Evolutionary conservation across 192 early-diverging fungal species (phyloP).

Genomic region (Coemansia sp.): DNA sequence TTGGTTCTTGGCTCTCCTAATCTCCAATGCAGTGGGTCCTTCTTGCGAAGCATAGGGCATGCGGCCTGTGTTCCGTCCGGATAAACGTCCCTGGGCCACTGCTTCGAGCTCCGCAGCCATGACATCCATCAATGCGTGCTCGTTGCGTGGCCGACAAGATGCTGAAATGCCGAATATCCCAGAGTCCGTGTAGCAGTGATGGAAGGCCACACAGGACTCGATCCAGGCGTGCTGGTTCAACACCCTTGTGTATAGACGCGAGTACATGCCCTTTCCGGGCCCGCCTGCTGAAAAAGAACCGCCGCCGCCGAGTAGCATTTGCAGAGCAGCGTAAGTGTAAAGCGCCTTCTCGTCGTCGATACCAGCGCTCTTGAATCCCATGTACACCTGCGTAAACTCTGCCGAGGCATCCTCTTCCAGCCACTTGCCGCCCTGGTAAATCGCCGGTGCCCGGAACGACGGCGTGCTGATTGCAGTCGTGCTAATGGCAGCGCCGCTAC

Average conservation of each 20-base stretch:
- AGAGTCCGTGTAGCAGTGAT: constrained; percentile 86
- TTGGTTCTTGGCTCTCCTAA: constrained; percentile 92
- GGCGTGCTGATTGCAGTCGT: constrained; percentile 33
- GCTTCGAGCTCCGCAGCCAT: constrained; percentile 78
- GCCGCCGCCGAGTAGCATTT: constrained; percentile 91
- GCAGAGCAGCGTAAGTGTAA: constrained; percentile 86
- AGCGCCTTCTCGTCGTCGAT: constrained; percentile 74
- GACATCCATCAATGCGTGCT: constrained; percentile 72
- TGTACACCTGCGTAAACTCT: constrained; percentile 81
- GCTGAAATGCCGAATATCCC: constrained; percentile 92
- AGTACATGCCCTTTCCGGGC: constrained; percentile 99
- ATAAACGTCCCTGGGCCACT: constrained; percentile 56
- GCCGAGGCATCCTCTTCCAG: constrained; percentile 65
- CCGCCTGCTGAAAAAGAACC: constrained; percentile 96
- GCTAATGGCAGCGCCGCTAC: constrained; percentile 15
- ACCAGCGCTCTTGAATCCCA: constrained; percentile 83
- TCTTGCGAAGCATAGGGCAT: constrained; percentile 32
- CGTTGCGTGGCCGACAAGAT: constrained; percentile 74
- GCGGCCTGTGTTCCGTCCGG: no score
- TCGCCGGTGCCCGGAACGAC: constrained; percentile 53
- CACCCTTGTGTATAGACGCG: constrained; percentile 90
- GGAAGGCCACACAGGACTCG: constrained; percentile 90
- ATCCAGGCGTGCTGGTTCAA: constrained; percentile 93
- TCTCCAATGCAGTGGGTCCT: constrained; percentile 53
- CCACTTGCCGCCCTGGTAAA: constrained; percentile 81